These are phyloP conservation scores for Metschnikowia bowlesiae DNA, from an alignment of 805 yeast species.

Conservation along the genomic window DNA sequence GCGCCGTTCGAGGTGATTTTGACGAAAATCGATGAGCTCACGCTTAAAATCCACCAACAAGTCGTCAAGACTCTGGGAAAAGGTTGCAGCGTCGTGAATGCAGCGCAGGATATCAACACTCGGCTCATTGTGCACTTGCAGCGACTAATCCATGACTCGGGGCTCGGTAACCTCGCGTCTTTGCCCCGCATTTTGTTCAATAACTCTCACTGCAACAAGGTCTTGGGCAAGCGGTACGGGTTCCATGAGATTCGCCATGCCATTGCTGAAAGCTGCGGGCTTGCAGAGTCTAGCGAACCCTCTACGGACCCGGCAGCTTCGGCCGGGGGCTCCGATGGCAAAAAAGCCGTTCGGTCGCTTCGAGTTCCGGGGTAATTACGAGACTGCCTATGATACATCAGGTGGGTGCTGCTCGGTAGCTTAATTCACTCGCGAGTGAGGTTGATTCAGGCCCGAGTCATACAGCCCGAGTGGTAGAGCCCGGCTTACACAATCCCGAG, in stretches of 20 bases:
- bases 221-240: slow-evolving; percentile 44
- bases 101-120: slow-evolving; percentile 20
- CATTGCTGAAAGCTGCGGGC: slow-evolving; percentile 52
- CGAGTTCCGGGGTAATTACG: neutral
- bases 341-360: neutral
- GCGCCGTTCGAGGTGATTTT: slow-evolving; percentile 69
- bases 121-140: slow-evolving; percentile 25
- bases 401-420: neutral
- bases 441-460: too few relatives aligned
- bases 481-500: too few relatives aligned
- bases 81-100: slow-evolving; percentile 9
- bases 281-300: slow-evolving; percentile 10
- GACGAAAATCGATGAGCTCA: slow-evolving; percentile 68
- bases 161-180: slow-evolving; percentile 34
- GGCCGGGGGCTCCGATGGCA: neutral
- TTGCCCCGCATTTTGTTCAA: slow-evolving; percentile 48
- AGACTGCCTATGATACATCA: neutral
- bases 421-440: too few relatives aligned
- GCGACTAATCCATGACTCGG: slow-evolving; percentile 33
- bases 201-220: slow-evolving; percentile 41
- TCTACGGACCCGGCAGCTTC: neutral
- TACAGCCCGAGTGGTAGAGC: too few relatives aligned
- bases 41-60: slow-evolving; percentile 22
- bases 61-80: slow-evolving; percentile 3
- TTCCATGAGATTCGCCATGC: slow-evolving; percentile 47